Percentiles rank a stretch among this genome's conserved stretches.
Conservation (phyloP, 2,329 filamentous ascomycete genomes). For the Penicillium janthinellum region DNA sequence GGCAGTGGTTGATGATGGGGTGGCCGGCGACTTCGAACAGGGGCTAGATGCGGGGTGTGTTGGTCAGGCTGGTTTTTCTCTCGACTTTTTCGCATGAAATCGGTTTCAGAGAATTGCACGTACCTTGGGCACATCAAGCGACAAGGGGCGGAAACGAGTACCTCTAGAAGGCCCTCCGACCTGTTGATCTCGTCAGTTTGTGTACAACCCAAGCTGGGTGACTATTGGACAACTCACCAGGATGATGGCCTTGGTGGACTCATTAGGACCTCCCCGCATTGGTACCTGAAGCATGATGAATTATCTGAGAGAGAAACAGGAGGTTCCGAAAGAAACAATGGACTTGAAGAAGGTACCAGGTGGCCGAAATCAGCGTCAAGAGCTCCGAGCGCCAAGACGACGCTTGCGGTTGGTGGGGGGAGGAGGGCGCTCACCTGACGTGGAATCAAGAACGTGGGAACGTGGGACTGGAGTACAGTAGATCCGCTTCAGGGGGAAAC, state of each 20-base stretch:
- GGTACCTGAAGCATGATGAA: constrained; percentile 50
- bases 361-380: constrained; percentile 19
- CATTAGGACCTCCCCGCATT: constrained; percentile 43
- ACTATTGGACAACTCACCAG: constrained; percentile 61
- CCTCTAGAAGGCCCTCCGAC: constrained; percentile 94
- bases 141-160: constrained; percentile 91
- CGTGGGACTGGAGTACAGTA: background rate
- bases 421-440: constrained; percentile 24
- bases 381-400: constrained; percentile 28
- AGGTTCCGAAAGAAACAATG: constrained; percentile 6
- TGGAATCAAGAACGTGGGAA: constrained; percentile 5
- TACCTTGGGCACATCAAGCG: constrained; percentile 94
- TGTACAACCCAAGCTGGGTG: constrained; percentile 9
- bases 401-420: constrained; percentile 22
- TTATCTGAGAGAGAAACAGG: constrained; percentile 13
- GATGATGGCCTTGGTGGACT: constrained; percentile 88
- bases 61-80: constrained; percentile 6
- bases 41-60: constrained; percentile 58
- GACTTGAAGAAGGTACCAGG: constrained; percentile 8
- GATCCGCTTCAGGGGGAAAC: background rate
- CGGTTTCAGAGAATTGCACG: constrained; percentile 26
- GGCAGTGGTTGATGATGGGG: constrained; percentile 97
- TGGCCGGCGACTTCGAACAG: constrained; percentile 98
- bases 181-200: constrained; percentile 53
- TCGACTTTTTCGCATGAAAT: constrained; percentile 19